Evolutionary conservation across 768 basidiomycete genomes (phyloP).

Genomic region (Erythrobasidium yunnanense): DNA sequence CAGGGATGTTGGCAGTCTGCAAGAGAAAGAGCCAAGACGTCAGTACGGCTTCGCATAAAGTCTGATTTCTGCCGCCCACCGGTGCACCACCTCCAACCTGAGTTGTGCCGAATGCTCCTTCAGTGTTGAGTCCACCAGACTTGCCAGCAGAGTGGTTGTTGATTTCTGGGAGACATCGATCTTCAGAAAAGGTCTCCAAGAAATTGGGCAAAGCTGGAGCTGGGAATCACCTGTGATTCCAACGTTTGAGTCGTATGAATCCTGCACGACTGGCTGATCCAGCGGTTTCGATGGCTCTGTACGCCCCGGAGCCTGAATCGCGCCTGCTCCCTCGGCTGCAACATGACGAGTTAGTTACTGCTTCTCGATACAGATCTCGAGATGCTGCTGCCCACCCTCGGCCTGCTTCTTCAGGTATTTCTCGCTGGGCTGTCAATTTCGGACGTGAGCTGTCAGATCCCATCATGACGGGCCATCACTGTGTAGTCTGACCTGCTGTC

Average conservation of each 20-base stretch:
- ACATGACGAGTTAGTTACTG: not conserved
- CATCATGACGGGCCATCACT: not conserved
- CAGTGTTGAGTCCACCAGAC: constrained; percentile 20
- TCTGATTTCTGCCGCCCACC: not conserved
- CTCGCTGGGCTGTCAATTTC: constrained; percentile 10
- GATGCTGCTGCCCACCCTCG: not conserved
- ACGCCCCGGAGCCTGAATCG: not conserved
- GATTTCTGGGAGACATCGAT: constrained; percentile 1
- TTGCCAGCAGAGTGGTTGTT: constrained; percentile 19
- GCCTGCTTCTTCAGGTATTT: constrained; percentile 19
- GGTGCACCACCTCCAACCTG: constrained; percentile 19
- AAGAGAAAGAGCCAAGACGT: not conserved
- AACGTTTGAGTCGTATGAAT: constrained; percentile 5
- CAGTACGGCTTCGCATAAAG: not conserved
- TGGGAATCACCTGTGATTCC: no score
- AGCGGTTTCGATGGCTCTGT: not conserved
- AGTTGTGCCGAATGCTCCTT: constrained; percentile 7
- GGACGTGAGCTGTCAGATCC: not conserved
- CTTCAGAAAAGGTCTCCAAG: no score
- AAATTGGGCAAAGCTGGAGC: no score
- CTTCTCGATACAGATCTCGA: not conserved
- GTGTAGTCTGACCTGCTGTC: constrained; percentile 1
- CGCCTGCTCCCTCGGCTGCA: not conserved
- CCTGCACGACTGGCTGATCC: constrained; percentile 1
- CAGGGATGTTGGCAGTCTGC: constrained; percentile 21